Percentiles rank a stretch among this genome's conserved stretches.
These are phyloP conservation scores for Pulveroboletus sp. DNA, from an alignment of 768 basidiomycete species.

Conservation along the genomic window DNA sequence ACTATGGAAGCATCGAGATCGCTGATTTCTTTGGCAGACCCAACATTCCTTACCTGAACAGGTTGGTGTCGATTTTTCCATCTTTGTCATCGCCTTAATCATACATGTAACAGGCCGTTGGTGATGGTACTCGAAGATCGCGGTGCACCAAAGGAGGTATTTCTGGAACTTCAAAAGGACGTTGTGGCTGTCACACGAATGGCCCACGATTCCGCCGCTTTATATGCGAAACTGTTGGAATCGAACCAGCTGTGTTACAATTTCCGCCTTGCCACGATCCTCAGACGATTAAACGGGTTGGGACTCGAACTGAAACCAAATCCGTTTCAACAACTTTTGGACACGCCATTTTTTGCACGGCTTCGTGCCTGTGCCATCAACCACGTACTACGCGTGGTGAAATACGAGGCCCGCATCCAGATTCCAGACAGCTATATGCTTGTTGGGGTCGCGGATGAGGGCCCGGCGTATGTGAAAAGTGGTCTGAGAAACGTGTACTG, in stretches of 20 bases:
- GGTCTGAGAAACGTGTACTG: constrained; percentile 53
- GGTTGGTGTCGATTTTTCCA: constrained; percentile 45
- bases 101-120: constrained; percentile 52
- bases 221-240: constrained; percentile 49
- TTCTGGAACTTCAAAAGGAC: constrained; percentile 60
- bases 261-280: constrained; percentile 50
- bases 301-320: constrained; percentile 46
- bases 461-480: constrained; percentile 52
- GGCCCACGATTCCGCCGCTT: constrained; percentile 53
- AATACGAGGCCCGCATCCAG: constrained; percentile 71
- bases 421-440: constrained; percentile 67
- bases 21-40: constrained; percentile 61
- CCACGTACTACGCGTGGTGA: constrained; percentile 68
- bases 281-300: constrained; percentile 47
- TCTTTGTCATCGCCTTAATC: neutral
- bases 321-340: constrained; percentile 35
- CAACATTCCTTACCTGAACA: constrained; percentile 65
- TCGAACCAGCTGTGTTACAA: constrained; percentile 43
- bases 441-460: constrained; percentile 84
- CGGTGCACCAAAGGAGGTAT: constrained; percentile 55
- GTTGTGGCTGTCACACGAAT: constrained; percentile 57
- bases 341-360: constrained; percentile 56
- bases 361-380: constrained; percentile 59
- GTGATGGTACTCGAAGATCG: constrained; percentile 80
- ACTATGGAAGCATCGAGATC: constrained; percentile 67